phyloP scores from a whole-genome alignment of 2,329 filamentous ascomycete genomes.

The Tolypocladium tundrense region DNA sequence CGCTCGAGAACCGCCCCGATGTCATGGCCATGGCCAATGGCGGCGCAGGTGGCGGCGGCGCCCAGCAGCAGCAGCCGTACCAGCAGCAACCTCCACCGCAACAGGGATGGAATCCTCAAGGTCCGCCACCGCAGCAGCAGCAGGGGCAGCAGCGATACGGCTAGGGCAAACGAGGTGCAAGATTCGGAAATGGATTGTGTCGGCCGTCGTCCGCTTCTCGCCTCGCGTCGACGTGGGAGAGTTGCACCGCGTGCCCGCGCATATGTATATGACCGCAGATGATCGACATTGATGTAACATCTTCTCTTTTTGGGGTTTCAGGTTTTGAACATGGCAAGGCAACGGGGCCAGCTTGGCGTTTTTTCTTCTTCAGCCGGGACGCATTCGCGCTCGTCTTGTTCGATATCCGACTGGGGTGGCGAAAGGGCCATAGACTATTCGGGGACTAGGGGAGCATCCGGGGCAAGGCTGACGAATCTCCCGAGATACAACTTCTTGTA shows the following conservation, averaged over 20 bases:
- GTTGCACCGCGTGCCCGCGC: not conserved
- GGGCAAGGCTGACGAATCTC: not conserved
- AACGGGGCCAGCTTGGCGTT: not conserved
- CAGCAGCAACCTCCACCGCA: constrained; percentile 12
- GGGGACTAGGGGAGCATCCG: not conserved
- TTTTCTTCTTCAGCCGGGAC: not conserved
- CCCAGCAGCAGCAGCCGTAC: constrained; percentile 17
- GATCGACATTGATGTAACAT: not conserved
- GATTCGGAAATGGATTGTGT: not conserved
- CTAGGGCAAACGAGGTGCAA: constrained; percentile 4
- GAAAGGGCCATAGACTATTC: not conserved
- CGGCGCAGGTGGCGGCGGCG: constrained; percentile 19
- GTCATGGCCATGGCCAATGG: constrained; percentile 41
- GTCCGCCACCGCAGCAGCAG: constrained; percentile 12
- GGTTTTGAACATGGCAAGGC: not conserved
- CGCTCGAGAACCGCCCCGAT: constrained; percentile 46
- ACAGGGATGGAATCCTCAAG: constrained; percentile 20
- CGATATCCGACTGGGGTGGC: not conserved
- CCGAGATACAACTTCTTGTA: not conserved
- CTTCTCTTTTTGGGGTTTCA: not conserved
- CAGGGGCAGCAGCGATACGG: constrained; percentile 14
- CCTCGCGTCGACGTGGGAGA: not conserved
- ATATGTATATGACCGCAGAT: not conserved
- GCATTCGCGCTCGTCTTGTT: not conserved
- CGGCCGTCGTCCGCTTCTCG: not conserved